Evolutionary conservation across 2,329 filamentous ascomycete genomes (phyloP).

Genomic region (Fusarium sp.): DNA sequence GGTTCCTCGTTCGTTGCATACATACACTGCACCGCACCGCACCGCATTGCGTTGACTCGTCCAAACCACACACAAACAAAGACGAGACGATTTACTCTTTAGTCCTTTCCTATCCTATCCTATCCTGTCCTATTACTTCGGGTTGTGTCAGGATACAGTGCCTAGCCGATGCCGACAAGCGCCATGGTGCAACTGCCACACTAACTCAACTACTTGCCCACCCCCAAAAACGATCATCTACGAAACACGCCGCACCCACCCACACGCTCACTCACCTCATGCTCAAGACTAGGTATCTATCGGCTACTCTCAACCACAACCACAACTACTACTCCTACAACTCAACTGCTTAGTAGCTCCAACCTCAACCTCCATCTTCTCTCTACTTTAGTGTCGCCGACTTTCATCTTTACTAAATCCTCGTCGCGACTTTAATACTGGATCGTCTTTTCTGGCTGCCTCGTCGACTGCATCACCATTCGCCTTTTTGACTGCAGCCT

Average conservation of each 20-base stretch:
- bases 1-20: neutral
- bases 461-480: slow-evolving; percentile 29
- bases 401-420: slow-evolving; percentile 17
- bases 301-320: neutral
- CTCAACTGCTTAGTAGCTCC: slow-evolving; percentile 34
- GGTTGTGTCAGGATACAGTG: slow-evolving; percentile 36
- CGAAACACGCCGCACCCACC: slow-evolving; percentile 31
- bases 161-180: slow-evolving; percentile 29
- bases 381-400: slow-evolving; percentile 7
- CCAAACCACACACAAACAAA: slow-evolving; percentile 30
- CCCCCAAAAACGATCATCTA: slow-evolving; percentile 33
- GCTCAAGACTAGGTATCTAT: too few relatives aligned
- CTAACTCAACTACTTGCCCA: slow-evolving; percentile 27
- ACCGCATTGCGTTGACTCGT: slow-evolving; percentile 13
- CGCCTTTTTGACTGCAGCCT: slow-evolving; percentile 34
- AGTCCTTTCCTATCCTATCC: slow-evolving; percentile 6
- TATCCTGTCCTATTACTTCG: slow-evolving; percentile 12
- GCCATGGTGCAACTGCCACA: slow-evolving; percentile 46
- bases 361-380: slow-evolving; percentile 26
- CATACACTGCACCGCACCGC: neutral
- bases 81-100: slow-evolving; percentile 29
- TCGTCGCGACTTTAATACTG: slow-evolving; percentile 9
- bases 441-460: slow-evolving; percentile 30
- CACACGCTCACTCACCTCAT: too few relatives aligned
- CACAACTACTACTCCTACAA: slow-evolving; percentile 27